Conservation (phyloP, 2,329 filamentous ascomycete species). For the Colletotrichum echinochloae region DNA sequence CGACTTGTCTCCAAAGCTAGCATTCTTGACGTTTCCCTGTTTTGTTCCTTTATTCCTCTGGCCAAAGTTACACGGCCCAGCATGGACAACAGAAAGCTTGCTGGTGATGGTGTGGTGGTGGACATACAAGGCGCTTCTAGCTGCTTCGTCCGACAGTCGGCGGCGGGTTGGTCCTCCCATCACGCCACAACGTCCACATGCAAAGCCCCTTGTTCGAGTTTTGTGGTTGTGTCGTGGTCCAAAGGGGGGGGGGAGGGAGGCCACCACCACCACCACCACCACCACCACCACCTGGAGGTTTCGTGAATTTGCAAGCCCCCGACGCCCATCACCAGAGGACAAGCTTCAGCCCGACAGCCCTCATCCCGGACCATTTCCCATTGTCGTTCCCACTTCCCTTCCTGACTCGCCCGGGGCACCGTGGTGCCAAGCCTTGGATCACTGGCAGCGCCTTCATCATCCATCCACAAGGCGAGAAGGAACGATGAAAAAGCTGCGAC, state of each 20-base stretch:
- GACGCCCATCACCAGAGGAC: constrained; percentile 21
- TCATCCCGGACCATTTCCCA: constrained; percentile 22
- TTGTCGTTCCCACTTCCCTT: constrained; percentile 10
- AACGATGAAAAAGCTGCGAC: constrained; percentile 13
- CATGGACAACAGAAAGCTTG: background rate
- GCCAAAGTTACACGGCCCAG: background rate
- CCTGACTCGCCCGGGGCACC: constrained; percentile 22
- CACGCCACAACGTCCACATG: constrained; percentile 23
- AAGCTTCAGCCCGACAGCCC: constrained; percentile 37
- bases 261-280: no score
- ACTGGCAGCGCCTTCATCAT: background rate
- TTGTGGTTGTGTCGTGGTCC: background rate
- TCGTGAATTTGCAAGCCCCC: constrained; percentile 16
- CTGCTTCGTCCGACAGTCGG: constrained; percentile 26
- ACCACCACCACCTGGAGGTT: background rate
- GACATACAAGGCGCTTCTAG: constrained; percentile 33
- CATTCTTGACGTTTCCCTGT: background rate
- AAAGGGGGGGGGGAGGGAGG: background rate
- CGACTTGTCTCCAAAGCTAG: background rate
- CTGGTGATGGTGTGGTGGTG: background rate
- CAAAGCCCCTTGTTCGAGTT: constrained; percentile 25
- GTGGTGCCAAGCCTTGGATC: constrained; percentile 32
- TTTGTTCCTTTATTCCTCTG: background rate
- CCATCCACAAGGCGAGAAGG: background rate
- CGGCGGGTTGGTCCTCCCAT: constrained; percentile 15